Base-by-base conservation (phyloP, 2,329 filamentous ascomycete species). In the Grosmannia clavigera region DNA sequence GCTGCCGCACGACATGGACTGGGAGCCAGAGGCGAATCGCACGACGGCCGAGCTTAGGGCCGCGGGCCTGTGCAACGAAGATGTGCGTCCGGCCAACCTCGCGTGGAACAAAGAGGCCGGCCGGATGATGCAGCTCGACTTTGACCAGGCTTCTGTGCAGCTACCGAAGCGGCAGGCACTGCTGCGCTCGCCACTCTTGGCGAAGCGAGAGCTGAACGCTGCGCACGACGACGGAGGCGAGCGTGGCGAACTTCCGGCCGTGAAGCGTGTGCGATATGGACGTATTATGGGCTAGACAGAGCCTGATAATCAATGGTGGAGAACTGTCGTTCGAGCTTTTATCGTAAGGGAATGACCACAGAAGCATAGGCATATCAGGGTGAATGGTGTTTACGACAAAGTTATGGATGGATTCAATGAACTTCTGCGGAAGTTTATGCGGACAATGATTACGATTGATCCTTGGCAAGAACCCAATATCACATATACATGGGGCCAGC, bases 111-210 rank as follows among this genome's bases (percentile, higher is more conserved):
- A 48, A 5, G 58, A 62, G 46, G 38, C 31, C 16, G 40, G 51
- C 9, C 61, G 58, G 7, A 46, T 59, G 9, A 62, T 62, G 61
- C 52, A 40, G 54, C 40, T 61, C 54, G 58, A 61, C 33, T 61
- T 61, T 56, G 60, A 58, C 57, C 52, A 46, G 35, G 51, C 19
- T 5, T n/a, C 7, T n/a, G 43, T 46, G 43, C 16, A 1, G 43
- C 19, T 5, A 16, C 40, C 40, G 3, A 16, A 43, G 14, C 40
- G 6, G 40, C 40, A 12, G 12, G 40, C 40, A 3, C 14, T 19
- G 16, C 19, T 43, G 16, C 40, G 19, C 12, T 43, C 40, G 43
- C 43, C 43, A 19, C 43, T n/a, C 16, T 9, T n/a, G 43, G 6
- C 43, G 19, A 46, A 46, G 19, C 43, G 43, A 6, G 43, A 46